phyloP scores from a whole-genome alignment of 106 monocot genomes.

The Phalaenopsis equestris region DNA sequence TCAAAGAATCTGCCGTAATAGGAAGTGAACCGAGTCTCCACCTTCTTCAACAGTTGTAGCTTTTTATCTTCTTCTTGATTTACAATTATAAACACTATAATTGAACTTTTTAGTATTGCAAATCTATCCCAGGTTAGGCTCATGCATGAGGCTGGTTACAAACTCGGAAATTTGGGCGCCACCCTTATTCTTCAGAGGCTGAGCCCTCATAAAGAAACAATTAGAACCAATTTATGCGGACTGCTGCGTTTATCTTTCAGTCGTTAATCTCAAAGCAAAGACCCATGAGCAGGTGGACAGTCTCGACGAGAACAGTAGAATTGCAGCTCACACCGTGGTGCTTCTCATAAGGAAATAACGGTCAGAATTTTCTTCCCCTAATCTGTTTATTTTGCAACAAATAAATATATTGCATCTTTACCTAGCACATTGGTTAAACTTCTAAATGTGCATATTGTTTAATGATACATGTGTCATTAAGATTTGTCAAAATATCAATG shows the following conservation, averaged over 20 bases:
- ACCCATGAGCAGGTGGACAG: conserved; percentile 97
- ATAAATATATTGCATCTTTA: background rate
- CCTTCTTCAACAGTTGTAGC: no score
- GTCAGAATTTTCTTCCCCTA: background rate
- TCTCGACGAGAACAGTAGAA: conserved; percentile 91
- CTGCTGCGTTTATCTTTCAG: conserved; percentile 77
- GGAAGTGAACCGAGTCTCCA: no score
- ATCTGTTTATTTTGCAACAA: background rate
- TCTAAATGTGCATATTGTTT: background rate
- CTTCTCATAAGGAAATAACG: conserved; percentile 69
- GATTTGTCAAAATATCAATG: no score
- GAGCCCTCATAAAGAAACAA: conserved; percentile 93
- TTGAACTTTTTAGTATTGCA: background rate
- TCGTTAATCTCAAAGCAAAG: conserved; percentile 89
- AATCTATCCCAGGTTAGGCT: conserved; percentile 50
- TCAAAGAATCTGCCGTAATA: no score
- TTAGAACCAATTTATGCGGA: conserved; percentile 69
- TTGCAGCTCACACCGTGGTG: conserved; percentile 96
- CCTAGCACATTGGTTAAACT: background rate
- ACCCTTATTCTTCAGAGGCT: conserved; percentile 84
- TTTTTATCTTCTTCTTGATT: background rate
- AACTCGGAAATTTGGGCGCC: conserved; percentile 90
- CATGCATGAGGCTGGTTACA: conserved; percentile 95
- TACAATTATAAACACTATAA: background rate
- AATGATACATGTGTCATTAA: no score